Evolutionary conservation across 345 rosid genomes (phyloP).

Genomic region (Eutrema yunnanense): DNA sequence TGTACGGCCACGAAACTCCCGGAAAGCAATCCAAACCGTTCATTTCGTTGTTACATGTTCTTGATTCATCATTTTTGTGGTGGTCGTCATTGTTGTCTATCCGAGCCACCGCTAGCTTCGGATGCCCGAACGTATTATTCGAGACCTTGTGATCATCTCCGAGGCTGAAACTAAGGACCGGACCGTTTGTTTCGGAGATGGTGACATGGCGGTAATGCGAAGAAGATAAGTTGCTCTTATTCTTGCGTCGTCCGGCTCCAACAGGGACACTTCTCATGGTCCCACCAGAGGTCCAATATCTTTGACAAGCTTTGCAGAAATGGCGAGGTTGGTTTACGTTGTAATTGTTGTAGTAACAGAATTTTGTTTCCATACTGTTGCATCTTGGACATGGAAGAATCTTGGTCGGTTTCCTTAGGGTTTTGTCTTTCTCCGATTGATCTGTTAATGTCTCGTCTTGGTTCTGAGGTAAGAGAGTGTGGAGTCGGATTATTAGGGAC

Average conservation of each 20-base stretch:
- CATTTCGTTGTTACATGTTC: constrained; percentile 12
- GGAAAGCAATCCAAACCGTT: constrained; percentile 48
- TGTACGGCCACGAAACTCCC: constrained; percentile 73
- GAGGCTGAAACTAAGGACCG: constrained; percentile 56
- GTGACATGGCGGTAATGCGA: constrained; percentile 49
- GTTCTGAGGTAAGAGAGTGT: neutral
- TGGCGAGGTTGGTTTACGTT: constrained; percentile 88
- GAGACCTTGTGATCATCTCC: constrained; percentile 34
- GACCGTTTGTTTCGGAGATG: constrained; percentile 53
- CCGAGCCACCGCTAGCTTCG: constrained; percentile 15
- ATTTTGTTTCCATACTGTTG: constrained; percentile 84
- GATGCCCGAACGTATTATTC: constrained; percentile 23
- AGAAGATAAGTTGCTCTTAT: constrained; percentile 43
- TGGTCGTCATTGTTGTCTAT: constrained; percentile 49
- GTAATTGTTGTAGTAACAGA: constrained; percentile 90
- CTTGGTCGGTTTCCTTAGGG: constrained; percentile 82
- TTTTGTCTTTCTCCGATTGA: constrained; percentile 33
- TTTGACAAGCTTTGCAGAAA: constrained; percentile 92
- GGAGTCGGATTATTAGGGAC: neutral
- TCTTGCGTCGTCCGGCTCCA: constrained; percentile 92
- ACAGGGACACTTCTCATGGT: constrained; percentile 88
- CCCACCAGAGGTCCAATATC: constrained; percentile 94
- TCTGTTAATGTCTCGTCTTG: constrained; percentile 12
- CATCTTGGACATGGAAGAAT: constrained; percentile 86
- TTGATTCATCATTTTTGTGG: neutral